phyloP scores from a whole-genome alignment of 768 basidiomycete species.

The Rhodotorula babjevae region DNA sequence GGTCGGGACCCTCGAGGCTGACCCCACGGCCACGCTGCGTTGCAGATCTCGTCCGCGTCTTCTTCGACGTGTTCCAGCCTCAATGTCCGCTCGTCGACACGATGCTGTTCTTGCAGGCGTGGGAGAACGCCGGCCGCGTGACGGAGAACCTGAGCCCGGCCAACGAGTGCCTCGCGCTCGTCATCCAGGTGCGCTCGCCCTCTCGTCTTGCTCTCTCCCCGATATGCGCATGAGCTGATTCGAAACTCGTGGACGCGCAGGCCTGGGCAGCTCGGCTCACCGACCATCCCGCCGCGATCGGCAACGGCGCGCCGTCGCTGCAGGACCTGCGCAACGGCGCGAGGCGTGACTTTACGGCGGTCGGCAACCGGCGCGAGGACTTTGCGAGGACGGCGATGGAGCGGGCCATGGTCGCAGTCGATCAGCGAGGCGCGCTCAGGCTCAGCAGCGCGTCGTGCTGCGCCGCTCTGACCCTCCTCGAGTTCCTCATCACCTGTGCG shows the following conservation, averaged over 20 bases:
- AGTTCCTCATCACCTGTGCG: constrained; percentile 27
- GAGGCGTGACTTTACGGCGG: constrained; percentile 12
- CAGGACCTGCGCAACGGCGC: constrained; percentile 1
- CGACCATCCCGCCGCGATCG: constrained; percentile 15
- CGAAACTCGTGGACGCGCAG: too few relatives aligned
- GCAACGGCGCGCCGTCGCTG: constrained; percentile 12
- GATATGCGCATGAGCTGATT: too few relatives aligned
- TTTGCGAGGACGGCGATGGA: constrained; percentile 19
- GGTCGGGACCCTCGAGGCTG: not conserved
- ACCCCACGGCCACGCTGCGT: not conserved
- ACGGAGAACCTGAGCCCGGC: constrained; percentile 7
- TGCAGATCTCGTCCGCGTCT: constrained; percentile 22
- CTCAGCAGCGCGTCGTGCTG: constrained; percentile 1
- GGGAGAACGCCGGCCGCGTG: constrained; percentile 15
- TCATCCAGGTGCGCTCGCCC: not conserved
- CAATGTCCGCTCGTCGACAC: constrained; percentile 30
- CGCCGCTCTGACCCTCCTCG: constrained; percentile 13
- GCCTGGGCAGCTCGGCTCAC: constrained; percentile 26
- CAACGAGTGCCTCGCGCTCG: constrained; percentile 25
- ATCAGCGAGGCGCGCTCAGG: constrained; percentile 13
- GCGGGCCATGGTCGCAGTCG: constrained; percentile 18
- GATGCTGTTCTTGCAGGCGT: constrained; percentile 6
- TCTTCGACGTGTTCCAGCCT: constrained; percentile 17
- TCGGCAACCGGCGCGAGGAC: constrained; percentile 26
- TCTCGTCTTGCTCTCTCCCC: too few relatives aligned